Evolutionary conservation across 140 eudicot genomes (phyloP).

Genomic region (Flaveria floridana): DNA sequence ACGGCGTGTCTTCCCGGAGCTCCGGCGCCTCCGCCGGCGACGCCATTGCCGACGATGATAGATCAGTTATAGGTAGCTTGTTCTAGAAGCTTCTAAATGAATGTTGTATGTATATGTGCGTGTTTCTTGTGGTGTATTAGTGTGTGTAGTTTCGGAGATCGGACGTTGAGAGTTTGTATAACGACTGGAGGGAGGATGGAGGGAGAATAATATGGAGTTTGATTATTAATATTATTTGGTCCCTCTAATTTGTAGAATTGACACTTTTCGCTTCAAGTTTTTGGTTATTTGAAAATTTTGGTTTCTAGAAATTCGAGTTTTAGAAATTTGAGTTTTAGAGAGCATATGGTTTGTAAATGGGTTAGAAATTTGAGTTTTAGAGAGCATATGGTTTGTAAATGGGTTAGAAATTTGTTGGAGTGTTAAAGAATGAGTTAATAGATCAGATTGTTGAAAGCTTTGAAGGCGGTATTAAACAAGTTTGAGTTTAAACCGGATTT

Average conservation of each 20-base stretch:
- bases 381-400: no score
- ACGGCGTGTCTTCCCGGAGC: slow-evolving; percentile 20
- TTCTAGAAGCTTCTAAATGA: neutral
- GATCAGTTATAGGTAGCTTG: slow-evolving; percentile 6
- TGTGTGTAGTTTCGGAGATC: slow-evolving; percentile 24
- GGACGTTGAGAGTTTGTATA: slow-evolving; percentile 27
- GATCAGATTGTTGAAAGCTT: no score
- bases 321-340: no score
- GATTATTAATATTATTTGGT: neutral
- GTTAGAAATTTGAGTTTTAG: no score
- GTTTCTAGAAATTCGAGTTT: neutral
- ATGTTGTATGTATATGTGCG: slow-evolving; percentile 23
- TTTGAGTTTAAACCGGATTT: no score
- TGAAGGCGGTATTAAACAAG: neutral
- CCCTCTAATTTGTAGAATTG: neutral
- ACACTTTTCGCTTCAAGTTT: slow-evolving; percentile 1
- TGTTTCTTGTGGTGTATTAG: neutral
- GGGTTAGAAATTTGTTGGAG: no score
- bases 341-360: no score
- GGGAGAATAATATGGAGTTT: slow-evolving; percentile 26
- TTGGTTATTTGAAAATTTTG: neutral
- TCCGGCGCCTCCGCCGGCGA: slow-evolving; percentile 31
- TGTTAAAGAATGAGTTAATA: no score
- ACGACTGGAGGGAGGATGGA: slow-evolving; percentile 24
- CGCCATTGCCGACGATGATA: slow-evolving; percentile 31